A percentile compares a stretch with the other conserved stretches of the same genome.
These are phyloP conservation scores for Colletotrichum costaricense DNA, from an alignment of 2,329 filamentous ascomycete genomes.

Conservation along the genomic window DNA sequence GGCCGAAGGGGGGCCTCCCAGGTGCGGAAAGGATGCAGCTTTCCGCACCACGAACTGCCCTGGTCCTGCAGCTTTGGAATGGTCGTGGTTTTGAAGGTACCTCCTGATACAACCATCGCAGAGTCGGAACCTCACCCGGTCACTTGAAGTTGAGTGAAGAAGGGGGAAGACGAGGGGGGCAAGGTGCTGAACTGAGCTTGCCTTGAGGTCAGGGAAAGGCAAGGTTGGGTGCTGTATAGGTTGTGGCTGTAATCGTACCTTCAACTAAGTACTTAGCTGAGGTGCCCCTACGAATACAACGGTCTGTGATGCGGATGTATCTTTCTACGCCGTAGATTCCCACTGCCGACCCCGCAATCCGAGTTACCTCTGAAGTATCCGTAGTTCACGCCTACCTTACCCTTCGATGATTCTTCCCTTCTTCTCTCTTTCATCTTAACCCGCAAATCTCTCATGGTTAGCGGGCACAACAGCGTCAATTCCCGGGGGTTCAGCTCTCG, in stretches of 20 bases:
- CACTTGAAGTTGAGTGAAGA: background rate
- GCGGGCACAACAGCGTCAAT: slow-evolving; percentile 31
- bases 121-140: background rate
- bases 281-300: background rate
- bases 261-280: background rate
- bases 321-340: slow-evolving; percentile 17
- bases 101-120: background rate
- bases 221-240: background rate
- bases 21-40: slow-evolving; percentile 15
- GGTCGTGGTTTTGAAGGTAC: slow-evolving; percentile 3
- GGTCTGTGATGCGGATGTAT: slow-evolving; percentile 6
- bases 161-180: background rate
- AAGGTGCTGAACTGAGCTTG: background rate
- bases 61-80: slow-evolving; percentile 4
- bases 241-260: background rate
- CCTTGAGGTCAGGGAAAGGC: background rate
- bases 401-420: background rate
- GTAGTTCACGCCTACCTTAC: slow-evolving; percentile 23
- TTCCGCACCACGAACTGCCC: slow-evolving; percentile 15
- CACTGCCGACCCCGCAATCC: slow-evolving; percentile 35
- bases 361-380: slow-evolving; percentile 5
- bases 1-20: slow-evolving; percentile 12
- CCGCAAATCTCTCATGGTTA: slow-evolving; percentile 32
- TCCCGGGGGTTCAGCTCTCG: slow-evolving; percentile 38
- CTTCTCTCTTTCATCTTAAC: slow-evolving; percentile 17